A percentile compares a stretch with the other conserved stretches of the same genome.
phyloP scores from a whole-genome alignment of 768 basidiomycete genomes.

The Cystofilobasidium bisporidii region DNA sequence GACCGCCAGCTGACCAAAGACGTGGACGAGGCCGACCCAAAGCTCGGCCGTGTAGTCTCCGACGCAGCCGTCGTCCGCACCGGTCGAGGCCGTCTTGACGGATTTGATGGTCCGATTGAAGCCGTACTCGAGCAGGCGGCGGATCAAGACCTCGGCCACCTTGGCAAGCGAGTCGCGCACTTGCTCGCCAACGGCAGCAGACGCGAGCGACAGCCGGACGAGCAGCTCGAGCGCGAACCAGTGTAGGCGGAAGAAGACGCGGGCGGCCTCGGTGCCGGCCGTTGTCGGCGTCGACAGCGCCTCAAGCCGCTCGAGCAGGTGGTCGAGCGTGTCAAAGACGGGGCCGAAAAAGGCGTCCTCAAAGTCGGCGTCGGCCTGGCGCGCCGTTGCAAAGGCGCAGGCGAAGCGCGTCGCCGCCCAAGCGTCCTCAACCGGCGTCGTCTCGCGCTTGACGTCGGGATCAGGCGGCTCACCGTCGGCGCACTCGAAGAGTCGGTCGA shows the following conservation, averaged over 20 bases:
- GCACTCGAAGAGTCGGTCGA: conserved; percentile 48
- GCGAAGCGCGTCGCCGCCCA: conserved; percentile 40
- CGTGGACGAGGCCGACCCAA: conserved; percentile 55
- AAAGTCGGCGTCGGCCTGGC: conserved; percentile 41
- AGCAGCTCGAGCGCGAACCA: conserved; percentile 61
- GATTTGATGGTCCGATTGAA: conserved; percentile 46
- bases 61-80: conserved; percentile 41
- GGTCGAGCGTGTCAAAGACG: conserved; percentile 42
- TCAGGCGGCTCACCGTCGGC: conserved; percentile 34
- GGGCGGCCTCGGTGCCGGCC: conserved; percentile 39
- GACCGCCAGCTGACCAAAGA: not conserved
- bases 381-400: conserved; percentile 48
- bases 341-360: conserved; percentile 35
- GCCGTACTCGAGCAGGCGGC: conserved; percentile 50
- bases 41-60: conserved; percentile 50
- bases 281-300: conserved; percentile 28
- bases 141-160: conserved; percentile 41
- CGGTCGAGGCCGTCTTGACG: conserved; percentile 38
- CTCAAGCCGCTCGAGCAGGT: conserved; percentile 37
- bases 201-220: conserved; percentile 24
- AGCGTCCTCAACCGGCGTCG: not conserved
- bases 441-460: conserved; percentile 35
- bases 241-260: conserved; percentile 41
- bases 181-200: not conserved
- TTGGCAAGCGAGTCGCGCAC: not conserved